A percentile compares a stretch with the other conserved stretches of the same genome.
Conservation (phyloP, 2,329 filamentous ascomycete species). For the Pseudogymnoascus sp. region DNA sequence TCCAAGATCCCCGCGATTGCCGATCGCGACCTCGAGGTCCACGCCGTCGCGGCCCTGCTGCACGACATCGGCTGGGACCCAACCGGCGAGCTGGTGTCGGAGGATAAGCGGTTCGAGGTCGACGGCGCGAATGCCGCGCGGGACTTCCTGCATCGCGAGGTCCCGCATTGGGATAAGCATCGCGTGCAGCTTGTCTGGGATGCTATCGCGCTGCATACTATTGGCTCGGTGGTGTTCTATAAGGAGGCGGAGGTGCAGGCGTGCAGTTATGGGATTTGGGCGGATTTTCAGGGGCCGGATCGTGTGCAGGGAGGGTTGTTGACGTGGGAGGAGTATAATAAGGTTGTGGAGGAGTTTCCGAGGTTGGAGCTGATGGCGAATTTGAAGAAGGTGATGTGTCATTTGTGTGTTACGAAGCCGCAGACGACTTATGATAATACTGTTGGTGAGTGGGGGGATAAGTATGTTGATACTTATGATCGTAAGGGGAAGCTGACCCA, state of each 20-base stretch:
- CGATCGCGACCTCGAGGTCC: constrained; percentile 29
- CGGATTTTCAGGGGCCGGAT: constrained; percentile 32
- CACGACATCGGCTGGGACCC: constrained; percentile 37
- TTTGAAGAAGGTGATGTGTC: constrained; percentile 26
- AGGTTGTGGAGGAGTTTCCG: constrained; percentile 27
- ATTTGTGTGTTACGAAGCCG: constrained; percentile 30
- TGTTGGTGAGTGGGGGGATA: constrained; percentile 29
- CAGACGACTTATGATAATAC: constrained; percentile 30
- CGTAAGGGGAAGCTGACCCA: constrained; percentile 26
- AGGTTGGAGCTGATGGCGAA: constrained; percentile 28
- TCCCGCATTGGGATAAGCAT: constrained; percentile 31
- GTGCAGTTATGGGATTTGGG: constrained; percentile 27
- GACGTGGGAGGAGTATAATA: constrained; percentile 27
- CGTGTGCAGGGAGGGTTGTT: constrained; percentile 17
- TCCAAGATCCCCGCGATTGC: constrained; percentile 22
- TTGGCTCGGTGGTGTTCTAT: constrained; percentile 30
- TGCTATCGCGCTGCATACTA: constrained; percentile 38
- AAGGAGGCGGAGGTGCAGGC: constrained; percentile 36
- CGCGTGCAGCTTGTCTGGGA: constrained; percentile 40
- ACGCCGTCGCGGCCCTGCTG: constrained; percentile 32
- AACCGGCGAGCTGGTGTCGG: constrained; percentile 29
- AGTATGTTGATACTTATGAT: constrained; percentile 30
- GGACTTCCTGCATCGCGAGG: constrained; percentile 29
- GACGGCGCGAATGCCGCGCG: constrained; percentile 39
- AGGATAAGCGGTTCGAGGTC: constrained; percentile 41